Evolutionary conservation across 2,329 filamentous ascomycete species (phyloP), one percentile per base, ranked within the genome.

Genomic region (Apiospora sp.): DNA sequence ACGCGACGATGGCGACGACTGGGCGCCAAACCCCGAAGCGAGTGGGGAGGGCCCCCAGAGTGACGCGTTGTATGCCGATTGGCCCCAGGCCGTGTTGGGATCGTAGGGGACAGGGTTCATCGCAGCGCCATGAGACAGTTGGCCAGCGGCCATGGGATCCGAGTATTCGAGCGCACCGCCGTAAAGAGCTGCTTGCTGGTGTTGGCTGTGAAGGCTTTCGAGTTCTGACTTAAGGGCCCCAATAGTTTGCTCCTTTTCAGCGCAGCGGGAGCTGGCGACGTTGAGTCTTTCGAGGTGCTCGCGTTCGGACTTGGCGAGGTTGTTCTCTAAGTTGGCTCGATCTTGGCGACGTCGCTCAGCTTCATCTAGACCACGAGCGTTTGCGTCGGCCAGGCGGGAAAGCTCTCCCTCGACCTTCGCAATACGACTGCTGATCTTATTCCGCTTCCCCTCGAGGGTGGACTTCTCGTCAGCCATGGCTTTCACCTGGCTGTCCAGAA

Each of bases 371-470:
- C 90, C 90, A 68, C 91, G 87, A 69, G 86, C 87, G 80, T 93
- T 93, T 76, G 92, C 92, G 76, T 92, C 90, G 34, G 88, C 87
- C 76, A 95, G 91, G 77, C 91, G 91, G 72, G 91, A 90, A 76
- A 93, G 88, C 81, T 95, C 93, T 75, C 90, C 91, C 75, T 92
- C 91, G 34, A 94, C 90, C 84, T 94, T 94, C 79, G 88, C 87
- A 77, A 93, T 92, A 69, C 93, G 91, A 37, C 89, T 87, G 71
- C 90, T 89, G 58, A 94, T 91, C 83, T 93, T 93, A 83, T 94
- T 93, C 69, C 89, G 88, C 81, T 93, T 93, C 72, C 90, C 89
- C 78, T 91, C 88, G 43, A 92, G 84, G 74, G 87, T 87, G 27
- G 86, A 84, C 77, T 92, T 88, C 72, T 95, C 93, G 67, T 90